Evolutionary conservation across 2,329 filamentous ascomycete species (phyloP), one percentile per base, ranked within the genome.

Genomic region (Xylaria sp.): DNA sequence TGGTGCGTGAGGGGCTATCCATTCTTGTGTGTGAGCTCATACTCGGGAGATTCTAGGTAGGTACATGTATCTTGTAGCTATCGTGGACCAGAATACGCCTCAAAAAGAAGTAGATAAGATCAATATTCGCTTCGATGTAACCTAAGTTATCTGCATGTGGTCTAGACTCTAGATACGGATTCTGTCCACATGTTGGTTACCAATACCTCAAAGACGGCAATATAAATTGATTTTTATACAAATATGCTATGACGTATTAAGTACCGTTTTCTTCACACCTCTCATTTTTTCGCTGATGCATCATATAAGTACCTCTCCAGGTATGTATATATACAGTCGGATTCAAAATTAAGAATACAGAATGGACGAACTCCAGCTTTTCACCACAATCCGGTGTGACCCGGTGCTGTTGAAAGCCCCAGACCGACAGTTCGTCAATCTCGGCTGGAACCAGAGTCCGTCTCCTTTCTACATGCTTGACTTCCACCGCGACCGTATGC

Each of bases 381-480:
- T 93, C 76, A 91, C 90, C 2, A 91, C 92, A 0, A 82, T 94
- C 65, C 90, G 92, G 63, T 93, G 90, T 77, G 92, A 95, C 72
- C 84, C 86, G 17, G 76, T 77, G 1, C 85, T 95, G 44, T 75
- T 82, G 7, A 71, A 80, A 7, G 79, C 84, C 42, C 80, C 82
- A 10, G 66, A 74, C 68, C 79, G 80, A 40, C 78, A 77, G 1
- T 77, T 83, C 38, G 68, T 74, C 38, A 76, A 84, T 68, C 79
- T 83, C 48, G 86, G 83, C 20, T 90, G 84, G 81, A 89, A 89
- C 74, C 83, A 82, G 73, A 71, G 83, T 31, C 76, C 81, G 6
- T 92, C 89, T 9, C 87, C 90, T 0, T 90, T 93, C 73, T 97
- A 97, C 79, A 93, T 97, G 85, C 86, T 96, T 17, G 84, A 89